Base-by-base conservation (phyloP, 805 yeast species). In the Vanderwaltozyma tropicalis region DNA sequence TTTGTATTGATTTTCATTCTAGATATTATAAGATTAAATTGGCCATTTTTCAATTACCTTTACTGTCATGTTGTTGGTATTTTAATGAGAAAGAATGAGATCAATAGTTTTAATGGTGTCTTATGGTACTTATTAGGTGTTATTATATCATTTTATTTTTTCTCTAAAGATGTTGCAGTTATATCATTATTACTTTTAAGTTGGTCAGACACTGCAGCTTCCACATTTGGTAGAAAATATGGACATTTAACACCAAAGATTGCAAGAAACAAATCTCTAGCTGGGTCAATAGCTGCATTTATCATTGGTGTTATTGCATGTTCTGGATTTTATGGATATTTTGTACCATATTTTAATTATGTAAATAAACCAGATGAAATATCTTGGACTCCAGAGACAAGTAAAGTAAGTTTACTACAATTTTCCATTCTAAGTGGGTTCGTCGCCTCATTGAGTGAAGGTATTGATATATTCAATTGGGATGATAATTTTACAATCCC, bases 181-280 rank as follows among this genome's bases (percentile, higher is more conserved):
- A 69, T 86, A 65, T 69, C 94, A 17, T 76, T 87, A 3, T 67
- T 87, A 46, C 66, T 89, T 35, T 71, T 92, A 44, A 83, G 96
- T 53, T 92, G 97, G 97, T 87, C 95, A 5, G 98, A 92, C 55
- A 86, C 97, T 9, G 89, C 96, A 2, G 98, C 98, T 2, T 85
- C 96, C 3, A 85, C 96, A 0, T 63, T 88, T 53, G 98, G 98
- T 28, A 71, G 98, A 47, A 73, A 72, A 39, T 89, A 64, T 57
- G 97, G 97, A 8, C 72, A 81, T 50, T 69, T 80, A 45, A 85
- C 96, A 7, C 94, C 94, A 29, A 77, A 80, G 52, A 59, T 89
- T 16, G 70, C 80, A 6, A 67, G 72, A 43, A 74, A 76, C 44
- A 92, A 92, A 60, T 82, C 95, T 3, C 64, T 92, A 32, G 95